A percentile compares a stretch with the other conserved stretches of the same genome.
phyloP scores from a whole-genome alignment of 768 basidiomycete genomes.

The Neoboletus brunneissimus region DNA sequence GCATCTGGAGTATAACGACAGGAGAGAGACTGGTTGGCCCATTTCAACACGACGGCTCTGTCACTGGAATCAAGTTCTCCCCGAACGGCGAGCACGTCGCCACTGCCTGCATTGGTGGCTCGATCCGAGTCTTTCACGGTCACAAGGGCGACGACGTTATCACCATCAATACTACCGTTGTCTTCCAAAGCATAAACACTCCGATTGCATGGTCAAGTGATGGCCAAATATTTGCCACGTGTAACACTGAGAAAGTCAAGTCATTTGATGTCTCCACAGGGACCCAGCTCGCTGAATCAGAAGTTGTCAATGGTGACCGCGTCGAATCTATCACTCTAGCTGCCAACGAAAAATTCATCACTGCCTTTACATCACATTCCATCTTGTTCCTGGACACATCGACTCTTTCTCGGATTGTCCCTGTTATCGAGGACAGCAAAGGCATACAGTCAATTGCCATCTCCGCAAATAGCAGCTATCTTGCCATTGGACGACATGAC shows the following conservation, averaged over 20 bases:
- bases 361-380: neutral
- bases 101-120: neutral
- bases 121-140: neutral
- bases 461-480: neutral
- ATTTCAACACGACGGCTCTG: no score
- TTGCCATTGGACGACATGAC: neutral
- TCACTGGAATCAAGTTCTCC: neutral
- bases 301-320: neutral
- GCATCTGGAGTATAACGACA: no score
- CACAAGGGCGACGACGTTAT: neutral
- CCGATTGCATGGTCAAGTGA: neutral
- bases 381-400: neutral
- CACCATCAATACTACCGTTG: neutral
- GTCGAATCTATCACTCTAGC: neutral
- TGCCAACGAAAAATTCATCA: neutral
- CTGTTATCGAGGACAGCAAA: neutral
- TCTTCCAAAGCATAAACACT: no score
- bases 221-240: no score
- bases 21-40: no score
- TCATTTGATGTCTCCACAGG: neutral
- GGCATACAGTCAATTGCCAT: neutral
- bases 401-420: fast-evolving
- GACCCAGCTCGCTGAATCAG: neutral
- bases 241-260: neutral
- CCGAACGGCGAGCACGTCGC: neutral